Conservation (phyloP, 2,329 filamentous ascomycete species). For the Madurella fahalii region DNA sequence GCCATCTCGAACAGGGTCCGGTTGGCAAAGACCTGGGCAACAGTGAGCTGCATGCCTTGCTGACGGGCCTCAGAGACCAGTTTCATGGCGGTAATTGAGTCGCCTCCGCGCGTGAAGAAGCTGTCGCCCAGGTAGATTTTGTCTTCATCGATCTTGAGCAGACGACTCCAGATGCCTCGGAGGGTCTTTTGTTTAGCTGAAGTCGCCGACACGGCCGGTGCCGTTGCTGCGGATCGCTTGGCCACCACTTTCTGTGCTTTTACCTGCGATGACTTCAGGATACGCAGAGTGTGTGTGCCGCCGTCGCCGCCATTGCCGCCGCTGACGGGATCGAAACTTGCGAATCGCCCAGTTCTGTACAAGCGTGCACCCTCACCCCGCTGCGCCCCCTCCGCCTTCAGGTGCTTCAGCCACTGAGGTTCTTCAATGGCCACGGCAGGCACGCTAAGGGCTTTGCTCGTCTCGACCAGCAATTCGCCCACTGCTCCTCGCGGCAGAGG, state of each 20-base stretch:
- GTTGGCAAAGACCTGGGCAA: slow-evolving; percentile 42
- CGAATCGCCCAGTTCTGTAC: slow-evolving; percentile 40
- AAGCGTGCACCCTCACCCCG: slow-evolving; percentile 22
- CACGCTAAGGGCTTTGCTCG: slow-evolving; percentile 25
- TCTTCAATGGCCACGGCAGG: slow-evolving; percentile 22
- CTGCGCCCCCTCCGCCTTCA: slow-evolving; percentile 14
- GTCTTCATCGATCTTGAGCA: slow-evolving; percentile 32
- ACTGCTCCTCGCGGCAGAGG: slow-evolving; percentile 39
- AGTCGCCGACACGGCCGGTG: slow-evolving; percentile 15
- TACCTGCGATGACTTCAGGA: slow-evolving; percentile 12
- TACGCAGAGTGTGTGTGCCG: slow-evolving; percentile 12
- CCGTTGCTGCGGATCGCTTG: background rate
- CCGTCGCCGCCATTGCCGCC: slow-evolving; percentile 21
- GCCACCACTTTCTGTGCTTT: background rate
- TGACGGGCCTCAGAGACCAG: slow-evolving; percentile 39
- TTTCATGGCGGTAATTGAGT: slow-evolving; percentile 47
- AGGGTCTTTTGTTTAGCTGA: slow-evolving; percentile 24
- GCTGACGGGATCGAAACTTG: slow-evolving; percentile 32
- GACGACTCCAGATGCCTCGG: slow-evolving; percentile 16
- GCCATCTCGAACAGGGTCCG: slow-evolving; percentile 25
- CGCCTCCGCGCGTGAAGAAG: slow-evolving; percentile 47
- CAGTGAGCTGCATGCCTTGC: slow-evolving; percentile 36
- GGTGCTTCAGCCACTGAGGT: slow-evolving; percentile 18
- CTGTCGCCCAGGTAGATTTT: slow-evolving; percentile 36
- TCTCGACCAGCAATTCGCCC: slow-evolving; percentile 43